Conservation (phyloP, 805 yeast species). For the Saccharomycopsis synnaedendra region DNA sequence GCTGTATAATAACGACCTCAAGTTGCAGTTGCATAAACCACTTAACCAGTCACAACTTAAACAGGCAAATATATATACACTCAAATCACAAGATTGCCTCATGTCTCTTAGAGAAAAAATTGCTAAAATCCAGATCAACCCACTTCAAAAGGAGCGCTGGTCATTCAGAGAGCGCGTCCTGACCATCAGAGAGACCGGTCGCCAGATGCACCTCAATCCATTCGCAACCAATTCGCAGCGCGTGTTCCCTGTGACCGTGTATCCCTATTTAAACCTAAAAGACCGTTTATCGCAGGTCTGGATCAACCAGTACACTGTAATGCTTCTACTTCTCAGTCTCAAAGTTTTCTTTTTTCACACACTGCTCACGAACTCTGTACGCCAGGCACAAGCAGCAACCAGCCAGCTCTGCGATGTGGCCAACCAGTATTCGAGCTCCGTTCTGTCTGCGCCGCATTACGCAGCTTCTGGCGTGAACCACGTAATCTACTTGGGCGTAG, state of each 20-base stretch:
- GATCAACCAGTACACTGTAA: conserved; percentile 53
- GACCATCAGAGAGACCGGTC: too few species aligned
- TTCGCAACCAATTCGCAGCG: too few species aligned
- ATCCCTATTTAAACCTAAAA: conserved; percentile 31
- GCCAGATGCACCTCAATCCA: too few species aligned
- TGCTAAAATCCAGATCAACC: too few species aligned
- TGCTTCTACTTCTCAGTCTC: conserved; percentile 41
- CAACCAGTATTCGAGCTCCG: conserved; percentile 26
- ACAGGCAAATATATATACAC: too few species aligned
- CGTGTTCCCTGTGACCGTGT: background rate
- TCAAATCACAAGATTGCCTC: too few species aligned
- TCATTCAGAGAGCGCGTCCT: too few species aligned
- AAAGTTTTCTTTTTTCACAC: conserved; percentile 49
- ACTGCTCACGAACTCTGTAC: conserved; percentile 33
- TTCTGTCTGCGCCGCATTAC: conserved; percentile 43
- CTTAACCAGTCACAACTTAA: too few species aligned
- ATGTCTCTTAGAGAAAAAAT: too few species aligned
- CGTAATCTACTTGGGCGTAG: conserved; percentile 35
- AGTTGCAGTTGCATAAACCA: too few species aligned
- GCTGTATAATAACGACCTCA: too few species aligned
- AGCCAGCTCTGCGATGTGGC: conserved; percentile 34
- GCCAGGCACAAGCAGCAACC: conserved; percentile 28
- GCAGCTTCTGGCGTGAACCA: conserved; percentile 43
- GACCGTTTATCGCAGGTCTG: conserved; percentile 55
- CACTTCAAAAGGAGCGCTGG: too few species aligned